Percentiles rank a stretch among this genome's conserved stretches.
These are phyloP conservation scores for Cucurbita pepo DNA, from an alignment of 306 rosid species.

Conservation along the genomic window DNA sequence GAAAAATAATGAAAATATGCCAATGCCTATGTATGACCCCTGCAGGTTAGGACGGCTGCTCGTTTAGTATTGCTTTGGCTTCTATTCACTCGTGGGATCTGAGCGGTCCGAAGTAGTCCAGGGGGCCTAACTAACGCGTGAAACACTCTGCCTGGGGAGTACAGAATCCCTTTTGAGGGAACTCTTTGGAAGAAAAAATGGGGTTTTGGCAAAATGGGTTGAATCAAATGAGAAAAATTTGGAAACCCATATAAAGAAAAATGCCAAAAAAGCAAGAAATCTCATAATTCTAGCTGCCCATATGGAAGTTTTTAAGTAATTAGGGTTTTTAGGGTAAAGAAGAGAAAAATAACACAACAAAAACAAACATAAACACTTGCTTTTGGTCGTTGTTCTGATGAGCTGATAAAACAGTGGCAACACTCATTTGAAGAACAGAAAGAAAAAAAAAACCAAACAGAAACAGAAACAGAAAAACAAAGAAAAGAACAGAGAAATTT, in stretches of 20 bases:
- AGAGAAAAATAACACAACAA: neutral
- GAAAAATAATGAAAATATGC: no score
- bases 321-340: constrained; percentile 27
- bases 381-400: neutral
- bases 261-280: constrained; percentile 15
- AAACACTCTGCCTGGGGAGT: no score
- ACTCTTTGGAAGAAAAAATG: neutral
- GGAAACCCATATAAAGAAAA: neutral
- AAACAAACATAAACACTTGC: neutral
- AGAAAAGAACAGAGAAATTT: neutral
- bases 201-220: neutral
- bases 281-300: neutral
- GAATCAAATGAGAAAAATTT: neutral
- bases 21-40: no score
- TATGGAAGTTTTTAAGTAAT: neutral
- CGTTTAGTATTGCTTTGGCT: no score
- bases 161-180: neutral
- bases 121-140: no score
- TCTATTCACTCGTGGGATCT: no score
- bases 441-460: neutral
- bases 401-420: neutral
- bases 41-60: no score
- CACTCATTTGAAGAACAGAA: neutral
- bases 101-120: no score
- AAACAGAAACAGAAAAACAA: neutral